phyloP scores from a whole-genome alignment of 2,329 filamentous ascomycete genomes.

The Colletotrichum ledebouriae region DNA sequence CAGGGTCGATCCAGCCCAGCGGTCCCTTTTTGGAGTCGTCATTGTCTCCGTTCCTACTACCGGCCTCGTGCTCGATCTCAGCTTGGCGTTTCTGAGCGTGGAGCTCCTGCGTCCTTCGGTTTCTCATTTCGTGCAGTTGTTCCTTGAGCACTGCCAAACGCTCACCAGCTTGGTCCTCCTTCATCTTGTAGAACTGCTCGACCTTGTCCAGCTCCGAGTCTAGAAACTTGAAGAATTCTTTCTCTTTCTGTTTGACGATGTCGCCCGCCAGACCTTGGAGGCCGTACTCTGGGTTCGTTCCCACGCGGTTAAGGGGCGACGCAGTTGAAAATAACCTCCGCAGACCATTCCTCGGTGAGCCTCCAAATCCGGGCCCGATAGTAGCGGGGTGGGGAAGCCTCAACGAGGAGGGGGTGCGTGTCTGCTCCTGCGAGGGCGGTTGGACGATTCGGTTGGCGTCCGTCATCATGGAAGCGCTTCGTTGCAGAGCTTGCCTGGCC shows the following conservation, averaged over 20 bases:
- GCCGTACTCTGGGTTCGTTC: conserved; percentile 57
- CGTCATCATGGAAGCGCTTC: conserved; percentile 52
- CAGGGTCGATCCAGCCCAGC: conserved; percentile 63
- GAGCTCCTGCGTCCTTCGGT: conserved; percentile 82
- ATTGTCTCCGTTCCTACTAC: conserved; percentile 45
- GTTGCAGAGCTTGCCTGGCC: conserved; percentile 49
- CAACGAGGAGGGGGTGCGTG: conserved; percentile 23
- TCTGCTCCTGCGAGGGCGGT: conserved; percentile 13
- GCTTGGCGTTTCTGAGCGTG: conserved; percentile 57
- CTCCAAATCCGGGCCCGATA: conserved; percentile 15
- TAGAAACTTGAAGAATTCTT: conserved; percentile 89
- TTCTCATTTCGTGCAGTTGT: conserved; percentile 94
- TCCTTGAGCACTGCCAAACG: conserved; percentile 79
- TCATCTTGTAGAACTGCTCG: conserved; percentile 87
- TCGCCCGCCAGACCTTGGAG: conserved; percentile 59
- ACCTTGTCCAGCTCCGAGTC: conserved; percentile 91
- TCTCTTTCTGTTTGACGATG: conserved; percentile 78
- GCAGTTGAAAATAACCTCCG: conserved; percentile 57
- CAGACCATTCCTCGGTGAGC: conserved; percentile 45
- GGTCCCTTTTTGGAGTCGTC: conserved; percentile 46
- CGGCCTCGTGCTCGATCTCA: conserved; percentile 47
- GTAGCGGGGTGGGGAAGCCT: conserved; percentile 34
- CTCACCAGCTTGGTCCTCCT: conserved; percentile 86
- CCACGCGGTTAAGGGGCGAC: conserved; percentile 52
- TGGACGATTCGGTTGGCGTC: not conserved